Evolutionary conservation across 129 eudicot species (phyloP), one percentile per base, ranked within the genome.

Genomic region (Daucus carota): DNA sequence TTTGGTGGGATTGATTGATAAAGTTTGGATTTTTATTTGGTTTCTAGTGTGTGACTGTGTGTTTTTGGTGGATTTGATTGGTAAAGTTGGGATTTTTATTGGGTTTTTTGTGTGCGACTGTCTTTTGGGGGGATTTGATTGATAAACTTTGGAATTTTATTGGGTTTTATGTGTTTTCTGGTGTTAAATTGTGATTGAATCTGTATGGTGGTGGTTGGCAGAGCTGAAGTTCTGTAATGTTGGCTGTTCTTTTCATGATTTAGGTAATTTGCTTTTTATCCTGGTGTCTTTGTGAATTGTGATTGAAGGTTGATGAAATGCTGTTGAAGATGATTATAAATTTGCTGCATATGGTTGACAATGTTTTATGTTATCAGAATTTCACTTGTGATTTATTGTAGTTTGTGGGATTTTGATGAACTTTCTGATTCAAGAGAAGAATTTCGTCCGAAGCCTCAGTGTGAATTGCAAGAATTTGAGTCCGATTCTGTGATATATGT

Each of bases 141-240:
- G 26, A 48, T 50, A 50, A 50, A 22, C 24, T 14, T 29, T 48
- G 11, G 42, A 31, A 4, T 67, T 24, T 60, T 60, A 60, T 60
- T 60, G 34, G 33, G 6, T 4, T 26, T 26, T 60, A 24, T 60
- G 67, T 28, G 34, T 8, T 57, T 24, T 57, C 14, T 57, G 13
- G 45, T 15, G 18, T 36, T 73, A 29, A 17, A 32, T 18, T 52
- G 9, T 73, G 65, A 31, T 48, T 31, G 42, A 73, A 6, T 17
- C 24, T 68, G 73, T 22, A 3, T 18, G 60, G 11, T 18, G 60
- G 28, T 50, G 73, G 62, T 73, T 73, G 74, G 52, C 24, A 13
- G 50, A 43, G 46, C 31, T 71, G 20, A 70, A 69, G 47, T 42
- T 70, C n/a, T 41, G n/a, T 41, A 70, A 38, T 38, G 52, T 70